A percentile compares a stretch with the other conserved stretches of the same genome.
These are phyloP conservation scores for Leptographium galeiforme DNA, from an alignment of 2,329 filamentous ascomycete genomes.

Conservation along the genomic window DNA sequence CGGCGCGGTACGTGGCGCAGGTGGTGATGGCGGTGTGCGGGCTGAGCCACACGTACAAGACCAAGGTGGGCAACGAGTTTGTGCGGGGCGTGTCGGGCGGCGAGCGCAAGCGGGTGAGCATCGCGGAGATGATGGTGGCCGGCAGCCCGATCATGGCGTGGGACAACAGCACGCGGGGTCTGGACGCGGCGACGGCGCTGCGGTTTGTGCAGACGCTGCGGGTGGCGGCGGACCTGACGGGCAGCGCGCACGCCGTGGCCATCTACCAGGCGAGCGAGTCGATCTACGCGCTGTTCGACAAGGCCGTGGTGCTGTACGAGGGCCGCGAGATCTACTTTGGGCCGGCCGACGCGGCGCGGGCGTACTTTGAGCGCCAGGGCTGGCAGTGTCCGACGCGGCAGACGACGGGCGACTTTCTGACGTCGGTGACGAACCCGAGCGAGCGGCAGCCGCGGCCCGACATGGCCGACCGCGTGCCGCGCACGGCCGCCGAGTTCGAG, in stretches of 20 bases:
- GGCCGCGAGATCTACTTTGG: constrained; percentile 51
- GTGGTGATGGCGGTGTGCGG: constrained; percentile 66
- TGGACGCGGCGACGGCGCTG: constrained; percentile 61
- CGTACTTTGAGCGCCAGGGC: constrained; percentile 54
- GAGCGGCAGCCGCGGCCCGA: constrained; percentile 42
- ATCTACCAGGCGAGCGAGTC: constrained; percentile 57
- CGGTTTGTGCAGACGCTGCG: constrained; percentile 60
- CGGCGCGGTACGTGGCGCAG: constrained; percentile 49
- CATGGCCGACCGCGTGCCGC: constrained; percentile 40
- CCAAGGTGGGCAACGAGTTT: constrained; percentile 61
- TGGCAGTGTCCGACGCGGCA: constrained; percentile 53
- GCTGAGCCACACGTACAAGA: constrained; percentile 60
- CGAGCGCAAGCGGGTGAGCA: constrained; percentile 55
- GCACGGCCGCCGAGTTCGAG: constrained; percentile 49
- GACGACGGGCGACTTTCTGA: constrained; percentile 60
- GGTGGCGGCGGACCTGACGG: constrained; percentile 51
- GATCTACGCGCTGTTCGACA: constrained; percentile 50
- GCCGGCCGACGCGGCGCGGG: constrained; percentile 40
- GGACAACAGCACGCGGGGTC: constrained; percentile 61
- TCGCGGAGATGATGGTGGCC: constrained; percentile 46
- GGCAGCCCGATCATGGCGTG: constrained; percentile 46
- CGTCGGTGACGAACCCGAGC: constrained; percentile 48
- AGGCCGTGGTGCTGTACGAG: constrained; percentile 42
- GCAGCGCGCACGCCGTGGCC: constrained; percentile 51
- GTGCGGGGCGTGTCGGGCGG: constrained; percentile 62